A percentile compares a stretch with the other conserved stretches of the same genome.
Conservation (phyloP, 345 rosid genomes). For the Lepidium africanum region DNA sequence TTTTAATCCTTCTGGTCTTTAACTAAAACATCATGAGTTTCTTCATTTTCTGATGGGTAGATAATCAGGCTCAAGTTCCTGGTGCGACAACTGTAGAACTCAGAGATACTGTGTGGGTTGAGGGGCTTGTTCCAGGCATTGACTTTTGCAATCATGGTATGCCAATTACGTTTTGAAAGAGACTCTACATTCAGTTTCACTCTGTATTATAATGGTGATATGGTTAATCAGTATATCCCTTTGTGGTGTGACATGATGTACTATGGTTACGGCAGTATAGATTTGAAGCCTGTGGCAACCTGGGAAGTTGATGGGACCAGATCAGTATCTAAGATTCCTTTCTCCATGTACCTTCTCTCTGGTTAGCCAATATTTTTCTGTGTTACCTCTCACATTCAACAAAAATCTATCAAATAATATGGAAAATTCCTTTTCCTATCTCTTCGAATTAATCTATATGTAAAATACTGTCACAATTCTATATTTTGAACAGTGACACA, state of each 20-base stretch:
- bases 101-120: constrained; percentile 78
- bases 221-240: background rate
- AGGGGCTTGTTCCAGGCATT: constrained; percentile 96
- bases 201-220: constrained; percentile 5
- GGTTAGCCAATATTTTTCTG: constrained; percentile 35
- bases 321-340: constrained; percentile 51
- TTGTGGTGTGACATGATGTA: background rate
- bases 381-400: constrained; percentile 1
- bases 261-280: constrained; percentile 30
- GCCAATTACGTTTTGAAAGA: background rate
- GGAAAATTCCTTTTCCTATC: background rate
- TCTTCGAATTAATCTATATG: background rate
- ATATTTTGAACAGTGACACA: constrained; percentile 41
- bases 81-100: constrained; percentile 32
- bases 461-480: constrained; percentile 10
- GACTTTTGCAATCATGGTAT: constrained; percentile 97
- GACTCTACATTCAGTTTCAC: background rate
- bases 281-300: constrained; percentile 74
- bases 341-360: constrained; percentile 84
- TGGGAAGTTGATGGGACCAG: constrained; percentile 97
- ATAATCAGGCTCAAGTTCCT: constrained; percentile 20
- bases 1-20: background rate
- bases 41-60: constrained; percentile 28
- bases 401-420: background rate
- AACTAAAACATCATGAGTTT: background rate